These are phyloP conservation scores for Wolfiporia cocos DNA, from an alignment of 1,284 basidiomycete genomes.

Conservation along the genomic window DNA sequence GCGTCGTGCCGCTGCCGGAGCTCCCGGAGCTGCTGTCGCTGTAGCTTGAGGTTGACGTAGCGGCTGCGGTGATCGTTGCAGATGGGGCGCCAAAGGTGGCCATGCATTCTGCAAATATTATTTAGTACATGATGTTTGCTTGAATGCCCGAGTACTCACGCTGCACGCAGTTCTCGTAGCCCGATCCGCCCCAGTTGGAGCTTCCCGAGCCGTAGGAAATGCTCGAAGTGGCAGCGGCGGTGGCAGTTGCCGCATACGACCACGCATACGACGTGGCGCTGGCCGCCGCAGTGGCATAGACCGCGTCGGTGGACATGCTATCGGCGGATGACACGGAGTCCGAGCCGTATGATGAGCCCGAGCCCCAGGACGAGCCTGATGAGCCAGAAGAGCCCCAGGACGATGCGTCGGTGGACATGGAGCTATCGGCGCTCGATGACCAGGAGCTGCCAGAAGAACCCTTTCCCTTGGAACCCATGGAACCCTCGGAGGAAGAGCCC, in stretches of 20 bases:
- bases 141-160: slow-evolving; percentile 42
- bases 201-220: slow-evolving; percentile 57
- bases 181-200: slow-evolving; percentile 48
- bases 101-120: slow-evolving; percentile 47
- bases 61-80: slow-evolving; percentile 28
- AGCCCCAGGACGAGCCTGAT: too few species aligned
- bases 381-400: slow-evolving; percentile 1
- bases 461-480: neutral
- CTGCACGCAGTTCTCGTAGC: slow-evolving; percentile 65
- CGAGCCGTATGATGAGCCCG: too few species aligned
- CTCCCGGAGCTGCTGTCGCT: slow-evolving; percentile 7
- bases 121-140: slow-evolving; percentile 4
- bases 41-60: slow-evolving; percentile 33
- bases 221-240: slow-evolving; percentile 7
- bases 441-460: neutral
- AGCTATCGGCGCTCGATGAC: neutral
- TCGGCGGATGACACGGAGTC: slow-evolving; percentile 5
- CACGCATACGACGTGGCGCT: neutral
- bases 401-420: slow-evolving; percentile 2
- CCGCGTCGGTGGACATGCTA: slow-evolving; percentile 1
- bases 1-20: slow-evolving; percentile 44
- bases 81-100: slow-evolving; percentile 45
- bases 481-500: neutral
- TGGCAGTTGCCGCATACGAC: neutral
- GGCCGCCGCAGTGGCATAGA: neutral